phyloP scores from a whole-genome alignment of 2,329 filamentous ascomycete genomes.

The Ophiostoma novo-ulmi region DNA sequence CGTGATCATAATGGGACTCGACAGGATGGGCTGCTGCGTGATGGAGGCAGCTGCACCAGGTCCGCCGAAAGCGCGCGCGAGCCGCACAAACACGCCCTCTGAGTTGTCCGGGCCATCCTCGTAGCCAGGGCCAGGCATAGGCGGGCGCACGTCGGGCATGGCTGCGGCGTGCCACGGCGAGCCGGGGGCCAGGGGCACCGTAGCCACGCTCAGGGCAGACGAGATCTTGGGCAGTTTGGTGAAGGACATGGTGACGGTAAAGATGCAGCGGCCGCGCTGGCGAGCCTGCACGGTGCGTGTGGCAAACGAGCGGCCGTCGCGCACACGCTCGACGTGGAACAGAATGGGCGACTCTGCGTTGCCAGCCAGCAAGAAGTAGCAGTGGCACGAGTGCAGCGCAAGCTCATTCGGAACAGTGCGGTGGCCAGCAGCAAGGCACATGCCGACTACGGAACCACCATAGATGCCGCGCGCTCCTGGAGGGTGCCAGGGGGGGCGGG shows the following conservation, averaged over 20 bases:
- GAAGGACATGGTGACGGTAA: constrained; percentile 92
- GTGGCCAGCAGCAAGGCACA: constrained; percentile 82
- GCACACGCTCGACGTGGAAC: constrained; percentile 91
- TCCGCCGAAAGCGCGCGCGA: constrained; percentile 16
- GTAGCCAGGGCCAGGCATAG: constrained; percentile 36
- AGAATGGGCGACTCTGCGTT: constrained; percentile 79
- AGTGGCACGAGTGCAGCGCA: constrained; percentile 92
- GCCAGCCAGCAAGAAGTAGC: constrained; percentile 94
- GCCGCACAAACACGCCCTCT: constrained; percentile 10
- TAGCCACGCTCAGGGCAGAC: constrained; percentile 45
- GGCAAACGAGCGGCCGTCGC: constrained; percentile 82
- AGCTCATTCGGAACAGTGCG: constrained; percentile 77
- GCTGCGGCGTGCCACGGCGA: constrained; percentile 36
- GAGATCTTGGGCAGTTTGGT: constrained; percentile 57
- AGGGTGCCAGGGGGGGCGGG: constrained; percentile 85
- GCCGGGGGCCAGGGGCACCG: constrained; percentile 58
- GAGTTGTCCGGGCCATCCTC: constrained; percentile 6
- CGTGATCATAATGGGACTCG: constrained; percentile 40
- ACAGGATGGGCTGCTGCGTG: constrained; percentile 42
- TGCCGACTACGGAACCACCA: constrained; percentile 87
- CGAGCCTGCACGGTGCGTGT: constrained; percentile 94
- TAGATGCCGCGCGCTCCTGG: constrained; percentile 89
- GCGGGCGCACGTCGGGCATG: constrained; percentile 26
- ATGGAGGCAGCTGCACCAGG: not conserved
- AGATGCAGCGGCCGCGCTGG: constrained; percentile 83